Base-by-base conservation (phyloP, 805 yeast species). In the Candida argentea region DNA sequence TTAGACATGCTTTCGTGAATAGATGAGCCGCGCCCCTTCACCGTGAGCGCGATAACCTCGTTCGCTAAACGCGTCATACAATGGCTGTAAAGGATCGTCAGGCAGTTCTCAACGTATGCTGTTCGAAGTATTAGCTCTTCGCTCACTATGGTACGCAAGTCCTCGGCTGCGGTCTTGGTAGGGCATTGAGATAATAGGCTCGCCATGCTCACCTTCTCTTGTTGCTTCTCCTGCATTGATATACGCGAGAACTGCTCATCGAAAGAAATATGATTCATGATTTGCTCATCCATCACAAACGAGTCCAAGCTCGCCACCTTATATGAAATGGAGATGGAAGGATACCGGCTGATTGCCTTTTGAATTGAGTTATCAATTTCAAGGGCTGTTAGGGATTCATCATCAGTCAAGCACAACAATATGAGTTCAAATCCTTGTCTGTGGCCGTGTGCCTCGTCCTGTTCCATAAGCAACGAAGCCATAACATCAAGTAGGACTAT, bases 11-110 rank as follows among this genome's bases (percentile, higher is more conserved):
- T 50, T 4, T 55, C 46, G 15, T 82, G 67, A 5, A 87, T 67
- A 19, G 65, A 65, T 2, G 79, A 63, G 0, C 95, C 97, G 36
- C 95, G 67, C 8, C 97, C 97, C 42, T 77, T 82, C 4, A 85
- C 86, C 0, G 94, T 78, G 30, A 82, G 52, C 0, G 93, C 65
- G 19, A 89, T 60, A n/a, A 82, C 73, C 35, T 76, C 75, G 42
- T 79, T 84, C 1, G 96, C 94, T 14, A 87, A 48, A 23, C 76
- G 65, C 1, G 94, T 81, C 93, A 84, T 82, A 16, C 81, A 74
- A 44, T 77, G 82, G 2, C 89, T 84, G 57, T 73, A 72, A 6
- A 85, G 27, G 3, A 84, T 55, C n/a, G 81, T 65, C n/a, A 65
- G 57, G 40, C 75, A 68, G 0, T 50, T 43, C 10, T 58, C 51